phyloP scores from a whole-genome alignment of 805 yeast species.

The Candida vaughaniae region DNA sequence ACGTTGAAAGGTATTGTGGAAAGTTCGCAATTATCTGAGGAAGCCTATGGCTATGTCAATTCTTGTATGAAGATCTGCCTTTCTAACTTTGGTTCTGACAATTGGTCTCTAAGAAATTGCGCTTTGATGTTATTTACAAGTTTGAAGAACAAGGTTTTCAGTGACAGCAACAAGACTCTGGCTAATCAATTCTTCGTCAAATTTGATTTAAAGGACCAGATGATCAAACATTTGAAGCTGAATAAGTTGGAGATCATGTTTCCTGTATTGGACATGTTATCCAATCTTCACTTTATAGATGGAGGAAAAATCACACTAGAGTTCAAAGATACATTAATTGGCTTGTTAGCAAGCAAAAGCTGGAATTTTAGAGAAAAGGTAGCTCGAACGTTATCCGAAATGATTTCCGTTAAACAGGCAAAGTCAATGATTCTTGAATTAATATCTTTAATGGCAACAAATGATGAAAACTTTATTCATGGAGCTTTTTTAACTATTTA shows the following conservation, averaged over 20 bases:
- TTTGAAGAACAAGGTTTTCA: constrained; percentile 76
- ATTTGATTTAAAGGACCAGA: constrained; percentile 51
- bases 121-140: constrained; percentile 92
- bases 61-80: constrained; percentile 62
- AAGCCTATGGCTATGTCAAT: constrained; percentile 52
- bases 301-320: constrained; percentile 46
- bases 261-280: constrained; percentile 71
- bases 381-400: constrained; percentile 58
- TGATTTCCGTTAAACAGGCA: background rate
- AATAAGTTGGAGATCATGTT: constrained; percentile 59
- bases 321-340: constrained; percentile 50
- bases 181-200: constrained; percentile 72
- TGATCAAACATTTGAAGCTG: constrained; percentile 38
- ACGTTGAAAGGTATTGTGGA: constrained; percentile 72
- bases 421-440: constrained; percentile 31
- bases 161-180: constrained; percentile 47
- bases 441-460: constrained; percentile 32
- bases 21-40: constrained; percentile 63
- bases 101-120: constrained; percentile 90
- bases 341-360: constrained; percentile 49
- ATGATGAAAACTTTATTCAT: constrained; percentile 35
- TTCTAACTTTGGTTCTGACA: constrained; percentile 56
- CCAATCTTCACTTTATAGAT: constrained; percentile 63
- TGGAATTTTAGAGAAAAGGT: constrained; percentile 93
- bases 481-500: constrained; percentile 53